phyloP scores from a whole-genome alignment of 2,329 filamentous ascomycete species.

The Diaporthe australafricana region DNA sequence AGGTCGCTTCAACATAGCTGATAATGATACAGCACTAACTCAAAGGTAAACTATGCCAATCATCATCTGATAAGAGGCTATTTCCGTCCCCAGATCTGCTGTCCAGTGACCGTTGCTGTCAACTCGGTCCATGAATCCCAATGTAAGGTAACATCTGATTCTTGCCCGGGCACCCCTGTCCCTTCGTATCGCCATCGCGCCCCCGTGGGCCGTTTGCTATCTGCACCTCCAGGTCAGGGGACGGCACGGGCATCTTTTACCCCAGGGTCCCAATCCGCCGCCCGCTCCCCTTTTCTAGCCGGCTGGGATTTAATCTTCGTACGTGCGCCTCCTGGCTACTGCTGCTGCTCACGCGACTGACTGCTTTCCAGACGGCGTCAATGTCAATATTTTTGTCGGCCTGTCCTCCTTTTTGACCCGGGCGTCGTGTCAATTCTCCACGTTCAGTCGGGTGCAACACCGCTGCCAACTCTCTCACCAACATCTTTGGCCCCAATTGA shows the following conservation, averaged over 20 bases:
- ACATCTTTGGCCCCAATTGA: neutral
- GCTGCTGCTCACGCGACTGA: conserved; percentile 13
- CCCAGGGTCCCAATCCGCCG: conserved; percentile 13
- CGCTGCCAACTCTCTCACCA: too few species aligned
- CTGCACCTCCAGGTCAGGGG: neutral
- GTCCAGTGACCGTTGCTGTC: neutral
- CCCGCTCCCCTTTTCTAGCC: conserved; percentile 18
- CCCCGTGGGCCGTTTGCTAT: conserved; percentile 11
- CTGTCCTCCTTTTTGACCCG: neutral
- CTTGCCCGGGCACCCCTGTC: conserved; percentile 24
- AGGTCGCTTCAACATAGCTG: too few species aligned
- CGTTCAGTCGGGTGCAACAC: neutral
- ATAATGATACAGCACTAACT: neutral
- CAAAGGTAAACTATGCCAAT: neutral
- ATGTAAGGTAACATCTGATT: conserved; percentile 30
- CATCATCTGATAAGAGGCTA: conserved; percentile 19
- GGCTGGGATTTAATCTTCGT: neutral
- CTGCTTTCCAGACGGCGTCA: neutral
- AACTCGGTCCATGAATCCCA: neutral
- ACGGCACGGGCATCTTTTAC: conserved; percentile 1
- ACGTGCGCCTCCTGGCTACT: neutral
- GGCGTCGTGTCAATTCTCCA: neutral
- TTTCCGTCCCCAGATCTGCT: conserved; percentile 19
- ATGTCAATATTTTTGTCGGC: neutral
- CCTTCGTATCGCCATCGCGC: conserved; percentile 17